These are phyloP conservation scores for Calvatia gigantea DNA, from an alignment of 768 basidiomycete species.

Conservation along the genomic window DNA sequence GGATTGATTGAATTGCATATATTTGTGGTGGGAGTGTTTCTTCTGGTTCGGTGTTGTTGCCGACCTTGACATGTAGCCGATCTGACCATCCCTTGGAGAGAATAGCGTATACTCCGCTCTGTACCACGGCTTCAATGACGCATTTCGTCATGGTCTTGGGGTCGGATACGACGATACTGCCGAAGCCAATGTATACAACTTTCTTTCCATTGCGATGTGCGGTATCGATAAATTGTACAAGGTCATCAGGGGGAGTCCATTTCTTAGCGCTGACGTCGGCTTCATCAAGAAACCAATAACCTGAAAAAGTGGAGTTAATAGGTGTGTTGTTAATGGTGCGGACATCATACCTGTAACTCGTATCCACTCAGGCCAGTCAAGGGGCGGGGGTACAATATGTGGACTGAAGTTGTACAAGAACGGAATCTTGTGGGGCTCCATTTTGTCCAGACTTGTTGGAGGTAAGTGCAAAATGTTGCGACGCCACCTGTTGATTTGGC, in stretches of 20 bases:
- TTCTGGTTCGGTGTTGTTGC: slow-evolving; percentile 58
- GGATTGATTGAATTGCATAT: slow-evolving; percentile 80
- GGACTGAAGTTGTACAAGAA: slow-evolving; percentile 99
- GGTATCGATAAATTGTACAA: slow-evolving; percentile 78
- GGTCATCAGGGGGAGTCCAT: slow-evolving; percentile 82
- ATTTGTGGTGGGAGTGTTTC: slow-evolving; percentile 76
- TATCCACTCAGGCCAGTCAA: slow-evolving; percentile 99
- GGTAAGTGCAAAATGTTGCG: slow-evolving; percentile 70
- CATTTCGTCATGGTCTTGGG: slow-evolving; percentile 89
- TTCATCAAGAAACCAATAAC: slow-evolving; percentile 96
- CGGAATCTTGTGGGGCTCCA: slow-evolving; percentile 97
- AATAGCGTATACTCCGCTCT: slow-evolving; percentile 88
- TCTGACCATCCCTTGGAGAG: slow-evolving; percentile 99
- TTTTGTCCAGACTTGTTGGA: slow-evolving; percentile 86
- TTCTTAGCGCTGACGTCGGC: slow-evolving; percentile 86
- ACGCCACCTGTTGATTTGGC: slow-evolving; percentile 95
- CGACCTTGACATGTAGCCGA: slow-evolving; percentile 65
- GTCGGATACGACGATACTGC: slow-evolving; percentile 95
- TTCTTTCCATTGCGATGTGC: slow-evolving; percentile 79
- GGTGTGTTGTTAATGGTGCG: not conserved
- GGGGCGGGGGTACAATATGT: slow-evolving; percentile 81
- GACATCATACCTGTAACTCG: slow-evolving; percentile 69
- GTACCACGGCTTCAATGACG: slow-evolving; percentile 83
- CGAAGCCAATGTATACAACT: slow-evolving; percentile 96
- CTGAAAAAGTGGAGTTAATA: slow-evolving; percentile 32